Evolutionary conservation across 2,329 filamentous ascomycete genomes (phyloP), one percentile per base, ranked within the genome.

Genomic region (Lasiodiplodia citricola): DNA sequence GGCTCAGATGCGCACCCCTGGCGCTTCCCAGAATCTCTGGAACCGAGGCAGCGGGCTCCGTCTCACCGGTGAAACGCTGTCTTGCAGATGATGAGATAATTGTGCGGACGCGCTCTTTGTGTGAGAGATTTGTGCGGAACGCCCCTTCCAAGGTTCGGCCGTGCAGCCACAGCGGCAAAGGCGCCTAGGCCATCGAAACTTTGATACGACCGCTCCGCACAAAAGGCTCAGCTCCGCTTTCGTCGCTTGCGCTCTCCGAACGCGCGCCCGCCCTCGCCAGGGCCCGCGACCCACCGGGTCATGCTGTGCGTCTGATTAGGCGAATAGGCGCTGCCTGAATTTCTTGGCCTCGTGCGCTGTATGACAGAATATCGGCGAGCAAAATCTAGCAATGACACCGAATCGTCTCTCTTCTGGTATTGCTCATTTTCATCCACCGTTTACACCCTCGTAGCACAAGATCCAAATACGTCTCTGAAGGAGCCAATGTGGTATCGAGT

Each of bases 201-300:
- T 64, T 64, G 60, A 38, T 64, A 52, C 60, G 60, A 31, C 60
- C 60, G 60, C 60, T 64, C 60, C 60, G 60, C 60, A 64, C 60
- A 64, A 64, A 64, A 64, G 8, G 13, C 60, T 64, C 60, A 64
- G 4, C 58, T 63, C 58, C 58, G 58, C 44, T 52, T 52, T 21
- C 60, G 47, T 64, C 60, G 47, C 60, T 41, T 23, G 25, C 31
- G 31, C 38, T 64, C 47, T 54, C 60, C 31, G 47, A 52, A 23
- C 44, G 41, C 41, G 57, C 41, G 25, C 25, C n/a, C 5, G 44
- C 25, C 8, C 47, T 50, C 51, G 28, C n/a, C 41, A 50, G 38
- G 57, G 23, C 37, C 41, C 44, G 18, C 25, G 6, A 14, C 37
- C 44, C 18, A n/a, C 28, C 44, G 28, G 37, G 28, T 63, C 38